These are phyloP conservation scores for Ramaria sp. DNA, from an alignment of 768 basidiomycete species.

Conservation along the genomic window DNA sequence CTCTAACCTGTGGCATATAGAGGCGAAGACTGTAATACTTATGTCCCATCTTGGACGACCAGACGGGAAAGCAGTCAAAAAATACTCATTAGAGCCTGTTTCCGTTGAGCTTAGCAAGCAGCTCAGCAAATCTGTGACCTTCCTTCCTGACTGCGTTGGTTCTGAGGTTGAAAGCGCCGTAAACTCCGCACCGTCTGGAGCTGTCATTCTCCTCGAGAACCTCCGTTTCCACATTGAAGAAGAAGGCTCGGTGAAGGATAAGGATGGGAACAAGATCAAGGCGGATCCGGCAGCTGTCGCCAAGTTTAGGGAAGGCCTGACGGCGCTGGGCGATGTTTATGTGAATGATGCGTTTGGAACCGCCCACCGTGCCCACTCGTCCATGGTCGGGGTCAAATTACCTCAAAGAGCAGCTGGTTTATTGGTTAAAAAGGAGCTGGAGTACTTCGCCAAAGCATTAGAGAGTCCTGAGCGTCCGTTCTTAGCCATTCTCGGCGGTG, in stretches of 20 bases:
- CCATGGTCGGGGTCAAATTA: constrained; percentile 95
- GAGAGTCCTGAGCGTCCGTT: constrained; percentile 92
- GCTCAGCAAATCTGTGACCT: constrained; percentile 63
- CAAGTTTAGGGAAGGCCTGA: constrained; percentile 80
- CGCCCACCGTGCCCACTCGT: constrained; percentile 95
- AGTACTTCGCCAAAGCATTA: constrained; percentile 96
- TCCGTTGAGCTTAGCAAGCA: constrained; percentile 69
- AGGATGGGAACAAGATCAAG: constrained; percentile 90
- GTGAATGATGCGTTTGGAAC: constrained; percentile 99
- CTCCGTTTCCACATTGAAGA: constrained; percentile 98
- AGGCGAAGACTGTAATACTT: constrained; percentile 73
- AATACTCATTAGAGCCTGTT: constrained; percentile 87
- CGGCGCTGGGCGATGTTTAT: constrained; percentile 89
- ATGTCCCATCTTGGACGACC: constrained; percentile 99
- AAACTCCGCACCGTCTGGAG: constrained; percentile 49
- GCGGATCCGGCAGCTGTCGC: constrained; percentile 75
- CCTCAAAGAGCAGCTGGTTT: constrained; percentile 90
- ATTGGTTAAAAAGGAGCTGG: constrained; percentile 97
- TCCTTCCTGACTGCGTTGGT: constrained; percentile 80
- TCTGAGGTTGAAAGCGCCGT: constrained; percentile 75
- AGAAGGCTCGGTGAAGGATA: constrained; percentile 89
- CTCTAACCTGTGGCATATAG: constrained; percentile 26
- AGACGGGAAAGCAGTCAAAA: constrained; percentile 79
- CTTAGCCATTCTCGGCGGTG: constrained; percentile 96
- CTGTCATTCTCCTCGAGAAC: constrained; percentile 90